Base-by-base conservation (phyloP, 495 filamentous ascomycete species). In the Immersiella caudata region DNA sequence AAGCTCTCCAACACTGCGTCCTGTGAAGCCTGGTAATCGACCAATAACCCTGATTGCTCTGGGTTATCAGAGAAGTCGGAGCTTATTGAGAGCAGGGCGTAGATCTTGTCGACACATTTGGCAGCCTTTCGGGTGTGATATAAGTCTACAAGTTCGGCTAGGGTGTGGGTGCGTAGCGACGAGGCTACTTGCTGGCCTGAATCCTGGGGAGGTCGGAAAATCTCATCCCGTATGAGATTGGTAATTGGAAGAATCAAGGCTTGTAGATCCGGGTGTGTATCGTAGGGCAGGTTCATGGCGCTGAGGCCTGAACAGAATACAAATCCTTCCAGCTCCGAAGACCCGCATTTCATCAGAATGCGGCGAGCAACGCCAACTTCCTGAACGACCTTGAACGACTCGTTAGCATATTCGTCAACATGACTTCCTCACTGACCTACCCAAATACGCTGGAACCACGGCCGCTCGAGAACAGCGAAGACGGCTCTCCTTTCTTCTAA, bases 1-100 rank as follows among this genome's bases (percentile, higher is more conserved):
- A 59, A 52, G 20, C 21, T 24, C n/a, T 16, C 6, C 12, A 66
- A 49, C 6, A 66, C 11, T 6, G 1, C 36, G 46, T 26, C 54
- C 64, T 52, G 59, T 16, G 64, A 21, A 5, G 26, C 25, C n/a
- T 22, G 14, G 52, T 66, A 66, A 25, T 66, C 29, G n/a, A 27
- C 12, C 58, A 24, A 35, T 20, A 61, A 8, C 12, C 29, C 29
- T 33, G 29, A 33, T 8, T 3, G 3, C 29, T 33, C 8, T 3
- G 29, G 29, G 8, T 46, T 21, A 2, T 16, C 18, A 11, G 58
- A 24, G 54, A 2, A 11, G 24, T 21, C n/a, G 12, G 54, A 57
- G 14, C 54, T 26, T 14, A 57, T 57, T 3, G n/a, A n/a, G 24
- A 57, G 54, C 20, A 57, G 25, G 24, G 54, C 54, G 24, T 57